phyloP scores from a whole-genome alignment of 169 alveolate genomes.

The Amoebophrya sp. region DNA sequence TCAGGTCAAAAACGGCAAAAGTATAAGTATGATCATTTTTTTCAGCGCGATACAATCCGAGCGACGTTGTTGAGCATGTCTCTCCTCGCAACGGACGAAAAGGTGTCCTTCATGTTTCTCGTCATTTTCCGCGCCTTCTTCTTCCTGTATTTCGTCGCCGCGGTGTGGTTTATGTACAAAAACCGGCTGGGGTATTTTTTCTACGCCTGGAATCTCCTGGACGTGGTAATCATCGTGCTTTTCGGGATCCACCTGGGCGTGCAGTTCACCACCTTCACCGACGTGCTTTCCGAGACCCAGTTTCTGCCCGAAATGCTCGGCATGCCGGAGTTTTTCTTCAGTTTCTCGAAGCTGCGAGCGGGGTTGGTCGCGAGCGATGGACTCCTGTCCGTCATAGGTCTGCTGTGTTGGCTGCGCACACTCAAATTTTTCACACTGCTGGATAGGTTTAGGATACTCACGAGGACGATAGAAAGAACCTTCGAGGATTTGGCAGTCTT shows the following conservation, averaged over 20 bases:
- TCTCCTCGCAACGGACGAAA: neutral
- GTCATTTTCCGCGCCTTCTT: conserved; percentile 15
- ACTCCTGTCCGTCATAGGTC: neutral
- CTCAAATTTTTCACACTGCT: neutral
- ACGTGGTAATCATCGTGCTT: neutral
- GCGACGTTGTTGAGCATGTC: neutral
- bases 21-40: no score
- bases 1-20: no score
- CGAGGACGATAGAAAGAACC: conserved; percentile 1
- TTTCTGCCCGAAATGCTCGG: neutral
- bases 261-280: neutral
- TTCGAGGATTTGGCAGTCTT: conserved; percentile 8
- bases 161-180: neutral
- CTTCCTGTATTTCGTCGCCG: neutral
- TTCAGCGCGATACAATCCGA: no score
- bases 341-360: neutral
- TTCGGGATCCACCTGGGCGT: neutral
- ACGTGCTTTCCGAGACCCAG: neutral
- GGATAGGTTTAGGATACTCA: neutral
- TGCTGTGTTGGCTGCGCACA: neutral
- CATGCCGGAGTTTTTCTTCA: neutral
- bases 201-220: conserved; percentile 21
- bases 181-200: neutral
- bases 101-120: neutral
- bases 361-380: neutral